Base-by-base conservation (phyloP, 1,139 yeast genomes). In the Candida sojae region DNA sequence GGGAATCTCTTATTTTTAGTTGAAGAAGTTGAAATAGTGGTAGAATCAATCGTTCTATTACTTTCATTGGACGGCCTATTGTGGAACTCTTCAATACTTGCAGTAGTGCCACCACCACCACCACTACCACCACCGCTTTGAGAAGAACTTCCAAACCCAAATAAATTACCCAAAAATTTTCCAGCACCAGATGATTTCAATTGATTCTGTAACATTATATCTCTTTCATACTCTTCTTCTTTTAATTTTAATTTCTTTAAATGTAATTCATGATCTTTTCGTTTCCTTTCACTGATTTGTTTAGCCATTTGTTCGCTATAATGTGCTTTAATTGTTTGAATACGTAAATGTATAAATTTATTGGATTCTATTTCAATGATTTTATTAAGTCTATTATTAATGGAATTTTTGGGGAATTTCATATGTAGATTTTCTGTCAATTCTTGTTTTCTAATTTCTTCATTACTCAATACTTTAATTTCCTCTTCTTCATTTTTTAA, bases 221-320 rank as follows among this genome's bases (percentile, higher is more conserved):
- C 46, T 41, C 44, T 45, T 44, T 72, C 79, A 48, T 72, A 73
- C 50, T 73, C 75, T 49, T 71, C 77, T 53, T 75, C 79, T 56
- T 68, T 73, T 47, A 60, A 55, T 51, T 64, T 67, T 44, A 74
- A 57, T 48, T 75, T 66, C 46, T 61, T 64, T 25, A 75, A 61
- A 48, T 71, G 71, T 43, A 60, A 47, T 50, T 75, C 79, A 52
- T 75, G 77, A 51, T 75, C 80, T 51, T 61, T 63, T 21, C 71
- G 62, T 49, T 70, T 73, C 44, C 80, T 59, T 47, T 73, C 79
- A 53, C 67, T 71, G 43, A 75, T 71, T 53, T 70, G 70, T 46
- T 68, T 61, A 21, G 65, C 57, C 48, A 75, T 73, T 50, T 70
- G 71, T 48, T 72, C 70, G 49, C 68, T 66, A 51, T 74, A 78